Evolutionary conservation across 2,329 filamentous ascomycete species (phyloP), one percentile per base, ranked within the genome.

Genomic region (Nannizziopsis arthrosporioides): DNA sequence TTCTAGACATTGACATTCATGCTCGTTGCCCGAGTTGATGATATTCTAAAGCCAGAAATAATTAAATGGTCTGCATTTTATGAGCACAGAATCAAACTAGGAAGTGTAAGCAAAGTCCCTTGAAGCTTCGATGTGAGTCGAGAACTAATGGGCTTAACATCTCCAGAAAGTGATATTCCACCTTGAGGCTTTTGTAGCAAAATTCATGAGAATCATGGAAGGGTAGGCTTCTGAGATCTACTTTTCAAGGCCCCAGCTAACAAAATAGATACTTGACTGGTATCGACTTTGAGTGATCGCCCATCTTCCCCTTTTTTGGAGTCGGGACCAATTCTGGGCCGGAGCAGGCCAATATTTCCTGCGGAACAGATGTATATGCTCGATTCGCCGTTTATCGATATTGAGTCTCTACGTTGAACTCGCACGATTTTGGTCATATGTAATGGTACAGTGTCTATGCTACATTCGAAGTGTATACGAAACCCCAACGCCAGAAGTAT

Each of bases 1-100:
- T 11, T 34, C 8, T 52, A 77, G 72, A 94, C 87, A 0, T 74
- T 98, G 51, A 93, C 90, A 0, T 96, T 94, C 73, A 94, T 94
- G 67, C 75, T 98, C 17, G 81, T 96, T 57, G 77, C 81, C 0
- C 79, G 85, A 61, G 84, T 94, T 47, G 90, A 96, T 58, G 89
- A 95, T 62, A 81, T 77, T 18, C 70, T 98, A 44, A 96, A 95
- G 66, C 80, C 84, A 1, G 90, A 98, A 49, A 83, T 98, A 3
- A 84, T 98, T 56, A 86, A 84, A 62, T 98, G 92, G 92, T 85
- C 87, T 3, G 89, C 92, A 0, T 96, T 95, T 61, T 98, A 94
- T 65, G 93, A 98, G 67, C 92, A 98, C 66, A 78, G 92, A 52
- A 85, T 96, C 68, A 85, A 85, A 63, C 84, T 84, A 57, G 92